Evolutionary conservation across 1,284 basidiomycete species (phyloP).

Genomic region (Ustanciosporium gigantosporum): DNA sequence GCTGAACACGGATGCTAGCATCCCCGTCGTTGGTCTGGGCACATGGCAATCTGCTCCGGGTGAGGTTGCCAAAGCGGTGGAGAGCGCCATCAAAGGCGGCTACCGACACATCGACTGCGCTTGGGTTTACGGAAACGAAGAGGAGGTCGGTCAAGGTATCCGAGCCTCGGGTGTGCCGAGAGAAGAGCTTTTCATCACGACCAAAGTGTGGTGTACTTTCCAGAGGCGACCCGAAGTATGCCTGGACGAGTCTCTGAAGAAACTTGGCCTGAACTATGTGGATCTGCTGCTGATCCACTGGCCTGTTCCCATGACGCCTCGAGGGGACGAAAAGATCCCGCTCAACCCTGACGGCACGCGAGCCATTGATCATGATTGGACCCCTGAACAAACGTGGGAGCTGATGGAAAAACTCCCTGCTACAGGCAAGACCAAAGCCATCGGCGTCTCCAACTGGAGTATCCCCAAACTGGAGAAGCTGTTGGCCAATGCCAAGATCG

Average conservation of each 20-base stretch:
- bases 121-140: constrained; percentile 69
- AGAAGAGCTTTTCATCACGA: constrained; percentile 79
- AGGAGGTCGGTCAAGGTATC: constrained; percentile 80
- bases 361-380: constrained; percentile 69
- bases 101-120: constrained; percentile 32
- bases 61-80: constrained; percentile 66
- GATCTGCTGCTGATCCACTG: constrained; percentile 68
- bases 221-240: constrained; percentile 65
- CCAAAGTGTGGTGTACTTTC: constrained; percentile 71
- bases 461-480: constrained; percentile 47
- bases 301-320: constrained; percentile 68
- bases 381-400: constrained; percentile 75
- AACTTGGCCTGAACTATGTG: constrained; percentile 76
- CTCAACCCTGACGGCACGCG: constrained; percentile 70
- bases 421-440: constrained; percentile 75
- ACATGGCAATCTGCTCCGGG: constrained; percentile 44
- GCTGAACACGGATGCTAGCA: constrained; percentile 59
- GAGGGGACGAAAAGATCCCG: constrained; percentile 69
- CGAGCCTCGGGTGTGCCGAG: constrained; percentile 72
- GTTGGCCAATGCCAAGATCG: constrained; percentile 68
- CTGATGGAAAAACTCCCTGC: constrained; percentile 76
- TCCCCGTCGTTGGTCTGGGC: constrained; percentile 52
- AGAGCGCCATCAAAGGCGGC: constrained; percentile 41
- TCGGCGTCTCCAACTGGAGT: constrained; percentile 66
- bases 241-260: constrained; percentile 72